Conservation (phyloP, 169 alveolate genomes). For the Prorocentrum cordatum region DNA sequence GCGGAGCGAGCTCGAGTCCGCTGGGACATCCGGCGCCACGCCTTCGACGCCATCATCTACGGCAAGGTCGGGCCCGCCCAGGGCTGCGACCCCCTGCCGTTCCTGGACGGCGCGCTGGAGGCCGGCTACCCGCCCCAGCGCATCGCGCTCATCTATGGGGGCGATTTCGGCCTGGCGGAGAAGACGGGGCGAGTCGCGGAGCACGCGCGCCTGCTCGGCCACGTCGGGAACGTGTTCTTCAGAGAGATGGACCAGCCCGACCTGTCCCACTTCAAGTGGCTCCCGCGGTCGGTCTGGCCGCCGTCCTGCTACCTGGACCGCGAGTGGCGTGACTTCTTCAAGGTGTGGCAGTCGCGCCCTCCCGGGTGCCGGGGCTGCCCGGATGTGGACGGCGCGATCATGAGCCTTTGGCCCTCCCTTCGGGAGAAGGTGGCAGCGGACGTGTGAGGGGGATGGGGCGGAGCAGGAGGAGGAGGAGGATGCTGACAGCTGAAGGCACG, state of each 20-base stretch:
- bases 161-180: slow-evolving; percentile 33
- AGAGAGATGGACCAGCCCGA: slow-evolving; percentile 46
- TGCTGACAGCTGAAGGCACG: too few relatives aligned
- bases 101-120: neutral
- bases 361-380: neutral
- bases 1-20: neutral
- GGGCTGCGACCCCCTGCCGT: slow-evolving; percentile 56
- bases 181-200: slow-evolving; percentile 4
- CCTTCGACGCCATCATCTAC: slow-evolving; percentile 20
- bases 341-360: slow-evolving; percentile 17
- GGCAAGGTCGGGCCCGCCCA: slow-evolving; percentile 63
- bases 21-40: neutral
- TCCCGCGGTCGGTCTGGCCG: slow-evolving; percentile 15
- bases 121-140: slow-evolving; percentile 56
- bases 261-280: neutral
- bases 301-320: slow-evolving; percentile 24
- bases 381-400: neutral
- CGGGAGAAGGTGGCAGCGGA: too few relatives aligned
- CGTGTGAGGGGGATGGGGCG: too few relatives aligned
- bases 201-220: slow-evolving; percentile 24
- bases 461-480: too few relatives aligned
- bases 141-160: slow-evolving; percentile 54
- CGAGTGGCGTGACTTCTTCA: slow-evolving; percentile 14
- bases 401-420: neutral
- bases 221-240: slow-evolving; percentile 25